Base-by-base conservation (phyloP, 2,329 filamentous ascomycete genomes). In the Xylaria sp. region DNA sequence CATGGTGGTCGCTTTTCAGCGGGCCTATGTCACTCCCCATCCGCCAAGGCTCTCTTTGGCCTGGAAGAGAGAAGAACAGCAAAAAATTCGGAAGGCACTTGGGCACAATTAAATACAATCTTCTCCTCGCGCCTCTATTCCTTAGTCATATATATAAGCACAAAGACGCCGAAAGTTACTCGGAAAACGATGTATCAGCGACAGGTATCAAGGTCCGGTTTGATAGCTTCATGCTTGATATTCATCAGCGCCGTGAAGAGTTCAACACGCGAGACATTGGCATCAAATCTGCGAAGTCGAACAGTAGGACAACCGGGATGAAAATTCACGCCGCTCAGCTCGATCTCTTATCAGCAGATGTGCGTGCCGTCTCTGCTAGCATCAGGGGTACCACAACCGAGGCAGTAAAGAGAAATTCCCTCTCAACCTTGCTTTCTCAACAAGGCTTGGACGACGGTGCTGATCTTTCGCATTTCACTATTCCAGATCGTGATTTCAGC, bases 91-190 rank as follows among this genome's bases (percentile, higher is more conserved):
- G 95, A 14, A 89, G 96, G 58, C 97, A 99, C 80, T 84, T 99
- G 69, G 95, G 94, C n/a, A 99, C 97, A 8, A 94, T 99, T 84
- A 99, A 99, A 83, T 98, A 98, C 82, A 98, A 95, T 70, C 83
- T 99, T 24, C 86, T 98, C 2, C 84, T 99, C 17, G 97, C 96
- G 1, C 96, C 96, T 0, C 83, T 99, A 1, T 99, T 97, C 79
- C 88, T 99, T 71, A 97, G 94, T 74, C 96, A 99, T 75, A 94
- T 99, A 36, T 99, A 99, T 83, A 98, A 98, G 80, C 96, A 99
- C 82, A 98, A 98, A 78, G 96, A 99, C 76, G 89, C 89, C 0
- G 95, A 98, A 76, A 94, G 97, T 68, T 92, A 93, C 76, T 86
- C 88, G 0, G 91, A 94, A 69, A 85, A 82, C 61, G 86, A 91